Conservation (phyloP, 257 asterid species). For the Jasminum sambac region DNA sequence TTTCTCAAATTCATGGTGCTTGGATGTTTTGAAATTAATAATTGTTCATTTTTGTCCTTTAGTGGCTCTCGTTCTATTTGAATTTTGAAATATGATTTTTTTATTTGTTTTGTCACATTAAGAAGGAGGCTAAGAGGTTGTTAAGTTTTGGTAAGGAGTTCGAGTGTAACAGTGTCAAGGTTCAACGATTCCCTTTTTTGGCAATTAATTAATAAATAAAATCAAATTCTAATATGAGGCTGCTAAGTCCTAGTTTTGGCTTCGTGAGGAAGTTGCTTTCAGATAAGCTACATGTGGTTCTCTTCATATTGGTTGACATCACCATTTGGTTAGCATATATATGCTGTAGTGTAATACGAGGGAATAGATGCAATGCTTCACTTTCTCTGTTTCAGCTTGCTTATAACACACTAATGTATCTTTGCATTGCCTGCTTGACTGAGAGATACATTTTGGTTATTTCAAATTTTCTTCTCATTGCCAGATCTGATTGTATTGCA, state of each 20-base stretch:
- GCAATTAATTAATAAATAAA: background rate
- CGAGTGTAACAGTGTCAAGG: slow-evolving; percentile 1
- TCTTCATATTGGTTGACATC: slow-evolving; percentile 3
- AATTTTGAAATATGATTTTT: background rate
- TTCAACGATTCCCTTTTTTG: background rate
- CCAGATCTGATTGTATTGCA: background rate
- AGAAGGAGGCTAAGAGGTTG: slow-evolving; percentile 6
- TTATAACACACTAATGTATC: background rate
- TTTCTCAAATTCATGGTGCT: slow-evolving; percentile 9
- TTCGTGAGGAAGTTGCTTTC: background rate
- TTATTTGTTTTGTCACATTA: slow-evolving; percentile 3
- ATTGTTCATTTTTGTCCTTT: background rate
- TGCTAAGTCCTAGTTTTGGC: background rate
- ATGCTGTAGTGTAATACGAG: background rate
- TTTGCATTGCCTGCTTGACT: background rate
- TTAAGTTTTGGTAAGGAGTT: slow-evolving; percentile 14
- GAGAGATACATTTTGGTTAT: background rate
- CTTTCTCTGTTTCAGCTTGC: background rate
- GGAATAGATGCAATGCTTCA: background rate
- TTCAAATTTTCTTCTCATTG: background rate
- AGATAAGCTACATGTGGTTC: background rate
- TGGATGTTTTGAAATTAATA: slow-evolving; percentile 2
- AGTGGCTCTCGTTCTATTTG: background rate
- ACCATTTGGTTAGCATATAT: background rate
- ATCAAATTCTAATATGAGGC: slow-evolving; percentile 4